These are phyloP conservation scores for Aspergillus chevalieri DNA, from an alignment of 2,329 filamentous ascomycete genomes.

Conservation along the genomic window DNA sequence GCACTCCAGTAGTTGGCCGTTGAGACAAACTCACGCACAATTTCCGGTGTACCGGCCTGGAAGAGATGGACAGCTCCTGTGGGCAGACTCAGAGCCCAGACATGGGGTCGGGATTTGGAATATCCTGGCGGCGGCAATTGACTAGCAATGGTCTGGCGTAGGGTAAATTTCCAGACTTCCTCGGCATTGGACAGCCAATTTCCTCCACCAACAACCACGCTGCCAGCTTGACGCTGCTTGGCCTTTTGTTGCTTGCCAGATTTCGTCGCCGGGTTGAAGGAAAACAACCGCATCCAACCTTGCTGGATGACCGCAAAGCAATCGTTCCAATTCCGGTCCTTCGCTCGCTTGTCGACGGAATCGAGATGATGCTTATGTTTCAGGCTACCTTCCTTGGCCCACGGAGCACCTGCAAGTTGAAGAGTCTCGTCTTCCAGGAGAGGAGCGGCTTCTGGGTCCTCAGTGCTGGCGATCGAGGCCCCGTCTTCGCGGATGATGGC, in stretches of 20 bases:
- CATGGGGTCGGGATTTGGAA: constrained; percentile 80
- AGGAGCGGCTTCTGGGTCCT: constrained; percentile 57
- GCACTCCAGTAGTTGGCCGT: constrained; percentile 98
- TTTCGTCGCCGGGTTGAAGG: constrained; percentile 73
- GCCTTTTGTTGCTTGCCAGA: constrained; percentile 58
- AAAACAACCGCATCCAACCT: constrained; percentile 89
- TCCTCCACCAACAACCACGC: constrained; percentile 77
- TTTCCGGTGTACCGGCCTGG: constrained; percentile 91
- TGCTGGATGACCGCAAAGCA: constrained; percentile 96
- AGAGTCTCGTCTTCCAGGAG: constrained; percentile 88
- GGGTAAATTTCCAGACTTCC: constrained; percentile 75
- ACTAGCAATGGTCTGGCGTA: constrained; percentile 87
- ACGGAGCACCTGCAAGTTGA: constrained; percentile 87
- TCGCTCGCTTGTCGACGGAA: constrained; percentile 81
- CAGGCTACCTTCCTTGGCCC: constrained; percentile 94
- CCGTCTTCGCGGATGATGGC: constrained; percentile 83
- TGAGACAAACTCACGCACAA: constrained; percentile 86
- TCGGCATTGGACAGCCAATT: constrained; percentile 99
- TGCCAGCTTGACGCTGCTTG: constrained; percentile 48
- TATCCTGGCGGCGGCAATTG: constrained; percentile 86
- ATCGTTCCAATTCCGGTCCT: constrained; percentile 89
- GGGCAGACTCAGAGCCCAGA: constrained; percentile 88
- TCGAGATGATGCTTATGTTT: constrained; percentile 97
- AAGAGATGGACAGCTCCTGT: constrained; percentile 96
- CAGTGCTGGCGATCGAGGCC: constrained; percentile 47